These are phyloP conservation scores for Bromus sterilis DNA, from an alignment of 176 grass and related monocot species.

Conservation along the genomic window DNA sequence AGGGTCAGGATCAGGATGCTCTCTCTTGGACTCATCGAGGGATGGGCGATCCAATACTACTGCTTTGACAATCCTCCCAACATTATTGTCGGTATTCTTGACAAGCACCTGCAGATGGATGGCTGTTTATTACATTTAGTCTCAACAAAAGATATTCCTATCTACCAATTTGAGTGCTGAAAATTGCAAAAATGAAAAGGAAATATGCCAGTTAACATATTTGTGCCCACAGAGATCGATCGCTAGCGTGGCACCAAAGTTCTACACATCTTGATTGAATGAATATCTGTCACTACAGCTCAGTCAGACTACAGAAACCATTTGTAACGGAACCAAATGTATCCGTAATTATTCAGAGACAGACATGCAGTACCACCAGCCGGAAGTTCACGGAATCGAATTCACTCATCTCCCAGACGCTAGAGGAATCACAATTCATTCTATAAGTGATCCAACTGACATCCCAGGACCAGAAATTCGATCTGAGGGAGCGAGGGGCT, in stretches of 20 bases:
- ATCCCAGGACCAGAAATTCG: not conserved
- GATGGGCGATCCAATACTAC: constrained; percentile 45
- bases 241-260: not conserved
- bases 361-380: not conserved
- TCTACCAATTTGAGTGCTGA: not conserved
- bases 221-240: not conserved
- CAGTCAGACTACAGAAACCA: not conserved
- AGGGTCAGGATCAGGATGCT: not conserved
- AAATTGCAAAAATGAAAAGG: not conserved
- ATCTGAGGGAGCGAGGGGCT: not conserved
- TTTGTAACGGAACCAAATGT: not conserved
- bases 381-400: not conserved
- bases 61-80: constrained; percentile 71
- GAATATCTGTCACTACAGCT: not conserved
- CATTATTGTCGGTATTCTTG: constrained; percentile 81
- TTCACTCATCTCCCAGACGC: not conserved
- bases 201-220: not conserved
- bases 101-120: constrained; percentile 63
- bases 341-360: not conserved
- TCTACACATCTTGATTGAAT: not conserved
- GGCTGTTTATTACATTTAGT: not conserved
- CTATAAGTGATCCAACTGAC: not conserved
- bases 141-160: not conserved
- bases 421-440: not conserved
- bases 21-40: constrained; percentile 3